phyloP scores from a whole-genome alignment of 352 stramenopile genomes.

The Pseudoperonospora humuli region DNA sequence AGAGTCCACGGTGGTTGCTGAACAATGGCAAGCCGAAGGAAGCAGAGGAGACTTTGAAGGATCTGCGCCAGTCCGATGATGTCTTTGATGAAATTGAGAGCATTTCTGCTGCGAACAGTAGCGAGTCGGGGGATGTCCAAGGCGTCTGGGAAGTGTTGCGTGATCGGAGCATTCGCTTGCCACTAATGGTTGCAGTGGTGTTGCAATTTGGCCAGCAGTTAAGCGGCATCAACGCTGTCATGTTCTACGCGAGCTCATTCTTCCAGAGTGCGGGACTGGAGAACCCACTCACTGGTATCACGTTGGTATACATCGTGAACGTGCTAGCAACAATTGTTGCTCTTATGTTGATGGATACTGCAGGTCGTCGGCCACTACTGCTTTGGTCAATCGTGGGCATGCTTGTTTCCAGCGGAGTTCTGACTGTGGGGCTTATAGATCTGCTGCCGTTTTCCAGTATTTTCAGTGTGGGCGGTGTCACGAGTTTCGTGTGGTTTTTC shows the following conservation, averaged over 20 bases:
- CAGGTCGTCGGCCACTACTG: conserved; percentile 49
- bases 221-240: conserved; percentile 69
- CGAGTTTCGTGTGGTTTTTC: conserved; percentile 72
- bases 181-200: conserved; percentile 51
- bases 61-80: conserved; percentile 44
- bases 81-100: conserved; percentile 64
- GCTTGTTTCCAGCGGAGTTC: conserved; percentile 47
- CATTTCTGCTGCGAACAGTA: conserved; percentile 52
- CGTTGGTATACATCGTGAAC: conserved; percentile 59
- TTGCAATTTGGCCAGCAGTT: conserved; percentile 64
- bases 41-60: conserved; percentile 37
- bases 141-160: conserved; percentile 44
- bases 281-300: conserved; percentile 49
- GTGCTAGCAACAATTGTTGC: conserved; percentile 61
- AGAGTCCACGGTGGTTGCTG: conserved; percentile 61
- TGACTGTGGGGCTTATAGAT: conserved; percentile 49
- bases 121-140: conserved; percentile 41
- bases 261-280: conserved; percentile 54
- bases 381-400: conserved; percentile 57
- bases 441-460: conserved; percentile 46
- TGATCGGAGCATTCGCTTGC: conserved; percentile 44
- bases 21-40: conserved; percentile 51
- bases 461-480: conserved; percentile 48
- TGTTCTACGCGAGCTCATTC: conserved; percentile 75
- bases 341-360: conserved; percentile 66